Conservation (phyloP, 1,139 yeast genomes). For the Suhomyces guaymorum region DNA sequence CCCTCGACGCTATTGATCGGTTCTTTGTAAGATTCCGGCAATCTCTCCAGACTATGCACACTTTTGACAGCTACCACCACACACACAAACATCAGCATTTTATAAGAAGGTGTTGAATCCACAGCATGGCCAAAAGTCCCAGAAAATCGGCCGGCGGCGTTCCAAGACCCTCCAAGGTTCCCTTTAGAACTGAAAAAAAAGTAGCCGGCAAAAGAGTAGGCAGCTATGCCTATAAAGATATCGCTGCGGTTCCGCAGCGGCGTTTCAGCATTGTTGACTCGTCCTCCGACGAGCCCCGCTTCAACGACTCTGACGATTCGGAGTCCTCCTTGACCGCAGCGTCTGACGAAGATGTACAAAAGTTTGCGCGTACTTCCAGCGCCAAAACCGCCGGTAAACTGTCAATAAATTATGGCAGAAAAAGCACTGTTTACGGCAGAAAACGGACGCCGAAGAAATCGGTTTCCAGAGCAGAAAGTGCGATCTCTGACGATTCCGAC, state of each 20-base stretch:
- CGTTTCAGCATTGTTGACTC: conserved; percentile 48
- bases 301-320: conserved; percentile 18
- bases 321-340: conserved; percentile 46
- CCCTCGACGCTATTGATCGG: neutral
- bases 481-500: conserved; percentile 20
- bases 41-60: conserved; percentile 7
- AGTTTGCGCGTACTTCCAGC: conserved; percentile 10
- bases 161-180: conserved; percentile 10
- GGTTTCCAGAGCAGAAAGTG: conserved; percentile 15
- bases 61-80: conserved; percentile 5
- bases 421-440: conserved; percentile 17
- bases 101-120: conserved; percentile 6
- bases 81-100: conserved; percentile 10
- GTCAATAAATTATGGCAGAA: conserved; percentile 7
- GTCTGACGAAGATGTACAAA: conserved; percentile 34
- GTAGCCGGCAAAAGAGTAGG: conserved; percentile 36
- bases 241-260: conserved; percentile 20
- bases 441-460: conserved; percentile 31
- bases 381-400: conserved; percentile 11
- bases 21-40: conserved; percentile 1
- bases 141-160: conserved; percentile 20
- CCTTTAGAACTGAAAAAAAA: conserved; percentile 5
- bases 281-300: conserved; percentile 19
- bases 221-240: conserved; percentile 19
- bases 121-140: conserved; percentile 34